A percentile compares a stretch with the other conserved stretches of the same genome.
phyloP scores from a whole-genome alignment of 2,329 filamentous ascomycete genomes.

The Mollisiaceae sp. region DNA sequence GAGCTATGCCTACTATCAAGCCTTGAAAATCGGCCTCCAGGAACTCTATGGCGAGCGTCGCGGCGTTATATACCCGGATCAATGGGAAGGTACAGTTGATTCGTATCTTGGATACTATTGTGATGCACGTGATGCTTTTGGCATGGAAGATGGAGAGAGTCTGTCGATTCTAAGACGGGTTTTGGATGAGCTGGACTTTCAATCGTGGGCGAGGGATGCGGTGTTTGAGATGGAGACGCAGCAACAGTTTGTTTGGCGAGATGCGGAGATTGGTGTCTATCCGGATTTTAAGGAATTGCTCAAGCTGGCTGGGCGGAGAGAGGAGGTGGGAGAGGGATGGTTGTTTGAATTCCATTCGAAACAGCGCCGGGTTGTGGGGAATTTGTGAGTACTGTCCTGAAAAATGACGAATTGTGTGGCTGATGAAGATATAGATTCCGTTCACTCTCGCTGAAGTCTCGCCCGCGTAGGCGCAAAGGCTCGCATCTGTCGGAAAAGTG shows the following conservation, averaged over 20 bases:
- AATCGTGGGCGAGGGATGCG: not conserved
- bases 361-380: not conserved
- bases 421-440: not conserved
- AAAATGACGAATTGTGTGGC: not conserved
- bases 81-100: no score
- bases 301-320: not conserved
- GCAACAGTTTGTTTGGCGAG: constrained; percentile 7
- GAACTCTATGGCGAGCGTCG: constrained; percentile 6
- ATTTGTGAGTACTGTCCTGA: not conserved
- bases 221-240: constrained; percentile 3
- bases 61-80: not conserved
- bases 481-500: no score
- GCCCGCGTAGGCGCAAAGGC: no score
- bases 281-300: not conserved
- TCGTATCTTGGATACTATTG: constrained; percentile 14
- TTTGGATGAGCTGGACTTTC: not conserved
- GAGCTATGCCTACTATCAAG: constrained; percentile 19
- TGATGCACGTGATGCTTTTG: constrained; percentile 12
- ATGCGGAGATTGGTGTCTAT: constrained; percentile 1
- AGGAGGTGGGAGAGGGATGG: not conserved
- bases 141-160: constrained; percentile 8
- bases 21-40: constrained; percentile 16
- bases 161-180: constrained; percentile 1
- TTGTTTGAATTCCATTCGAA: not conserved
- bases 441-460: no score